A percentile compares a stretch with the other conserved stretches of the same genome.
These are phyloP conservation scores for Martensiomyces pterosporus DNA, from an alignment of 192 early-diverging fungal species.

Conservation along the genomic window DNA sequence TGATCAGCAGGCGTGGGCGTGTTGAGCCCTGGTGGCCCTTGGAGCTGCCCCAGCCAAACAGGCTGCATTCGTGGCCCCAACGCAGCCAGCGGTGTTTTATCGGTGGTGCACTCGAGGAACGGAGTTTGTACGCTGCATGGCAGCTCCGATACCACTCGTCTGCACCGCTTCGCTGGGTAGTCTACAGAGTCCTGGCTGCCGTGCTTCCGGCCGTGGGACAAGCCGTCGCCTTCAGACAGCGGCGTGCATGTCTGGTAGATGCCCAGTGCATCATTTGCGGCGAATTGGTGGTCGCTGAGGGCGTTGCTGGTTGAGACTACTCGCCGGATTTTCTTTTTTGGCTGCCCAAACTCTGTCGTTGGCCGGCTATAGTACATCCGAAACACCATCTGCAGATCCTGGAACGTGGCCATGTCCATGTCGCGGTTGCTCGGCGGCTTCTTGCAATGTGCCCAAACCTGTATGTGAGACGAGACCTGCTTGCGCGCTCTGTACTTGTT, in stretches of 20 bases:
- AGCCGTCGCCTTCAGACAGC: neutral
- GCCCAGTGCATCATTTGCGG: slow-evolving; percentile 18
- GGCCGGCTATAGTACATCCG: slow-evolving; percentile 34
- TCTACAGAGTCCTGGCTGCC: slow-evolving; percentile 1
- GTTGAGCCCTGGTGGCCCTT: too few relatives aligned
- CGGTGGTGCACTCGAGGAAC: neutral
- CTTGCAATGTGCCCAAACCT: slow-evolving; percentile 71
- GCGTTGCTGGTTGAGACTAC: slow-evolving; percentile 34
- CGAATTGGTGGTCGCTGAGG: slow-evolving; percentile 1
- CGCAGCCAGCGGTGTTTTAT: too few relatives aligned
- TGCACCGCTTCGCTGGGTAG: slow-evolving; percentile 22
- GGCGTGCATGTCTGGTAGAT: slow-evolving; percentile 3
- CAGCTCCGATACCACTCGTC: slow-evolving; percentile 42
- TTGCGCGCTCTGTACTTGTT: slow-evolving; percentile 64
- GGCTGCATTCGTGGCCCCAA: too few relatives aligned
- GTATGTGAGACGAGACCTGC: slow-evolving; percentile 76
- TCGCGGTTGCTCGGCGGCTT: slow-evolving; percentile 49
- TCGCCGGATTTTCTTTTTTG: slow-evolving; percentile 31
- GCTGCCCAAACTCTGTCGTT: slow-evolving; percentile 14
- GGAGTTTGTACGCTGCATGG: too few relatives aligned
- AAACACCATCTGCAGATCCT: slow-evolving; percentile 33
- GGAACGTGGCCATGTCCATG: slow-evolving; percentile 30
- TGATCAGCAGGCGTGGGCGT: too few relatives aligned
- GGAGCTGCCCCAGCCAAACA: too few relatives aligned
- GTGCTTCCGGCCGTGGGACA: slow-evolving; percentile 20